phyloP scores from a whole-genome alignment of 75 land plant genomes.

The Isoetes taiwanensis region DNA sequence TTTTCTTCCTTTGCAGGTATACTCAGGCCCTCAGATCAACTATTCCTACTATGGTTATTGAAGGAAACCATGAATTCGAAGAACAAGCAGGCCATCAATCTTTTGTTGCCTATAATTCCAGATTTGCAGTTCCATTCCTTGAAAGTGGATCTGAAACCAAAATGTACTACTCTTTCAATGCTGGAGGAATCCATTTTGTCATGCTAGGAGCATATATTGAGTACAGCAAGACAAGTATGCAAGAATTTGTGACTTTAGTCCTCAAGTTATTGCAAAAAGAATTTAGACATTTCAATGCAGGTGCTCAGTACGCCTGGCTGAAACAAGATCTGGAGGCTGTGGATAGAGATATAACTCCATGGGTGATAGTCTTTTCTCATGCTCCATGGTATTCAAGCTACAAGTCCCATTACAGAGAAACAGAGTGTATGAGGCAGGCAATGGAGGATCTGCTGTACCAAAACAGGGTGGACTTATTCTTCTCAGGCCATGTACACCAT shows the following conservation, averaged over 20 bases:
- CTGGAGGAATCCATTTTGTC: conserved; percentile 6
- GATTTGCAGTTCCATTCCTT: background rate
- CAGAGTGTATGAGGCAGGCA: background rate
- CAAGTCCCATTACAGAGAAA: background rate
- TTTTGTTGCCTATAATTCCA: background rate
- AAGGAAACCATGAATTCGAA: conserved; percentile 6
- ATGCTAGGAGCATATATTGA: conserved; percentile 6
- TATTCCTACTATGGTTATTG: background rate
- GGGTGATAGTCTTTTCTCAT: background rate
- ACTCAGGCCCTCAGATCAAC: background rate
- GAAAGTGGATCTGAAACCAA: background rate
- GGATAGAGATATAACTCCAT: background rate
- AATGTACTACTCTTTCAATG: conserved; percentile 5
- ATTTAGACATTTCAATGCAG: too few relatives aligned
- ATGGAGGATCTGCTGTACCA: conserved; percentile 5
- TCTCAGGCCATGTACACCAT: background rate
- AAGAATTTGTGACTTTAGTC: too few relatives aligned
- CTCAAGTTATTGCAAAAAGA: too few relatives aligned
- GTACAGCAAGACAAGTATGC: conserved; percentile 2
- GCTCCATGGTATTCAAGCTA: background rate
- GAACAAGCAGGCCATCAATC: background rate
- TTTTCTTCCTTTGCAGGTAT: background rate
- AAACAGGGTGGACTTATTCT: background rate
- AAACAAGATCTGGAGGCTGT: background rate
- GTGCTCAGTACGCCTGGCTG: background rate